Percentiles rank a stretch among this genome's conserved stretches.
These are phyloP conservation scores for Leishmania tarentolae DNA, from an alignment of 208 protist species.

Conservation along the genomic window DNA sequence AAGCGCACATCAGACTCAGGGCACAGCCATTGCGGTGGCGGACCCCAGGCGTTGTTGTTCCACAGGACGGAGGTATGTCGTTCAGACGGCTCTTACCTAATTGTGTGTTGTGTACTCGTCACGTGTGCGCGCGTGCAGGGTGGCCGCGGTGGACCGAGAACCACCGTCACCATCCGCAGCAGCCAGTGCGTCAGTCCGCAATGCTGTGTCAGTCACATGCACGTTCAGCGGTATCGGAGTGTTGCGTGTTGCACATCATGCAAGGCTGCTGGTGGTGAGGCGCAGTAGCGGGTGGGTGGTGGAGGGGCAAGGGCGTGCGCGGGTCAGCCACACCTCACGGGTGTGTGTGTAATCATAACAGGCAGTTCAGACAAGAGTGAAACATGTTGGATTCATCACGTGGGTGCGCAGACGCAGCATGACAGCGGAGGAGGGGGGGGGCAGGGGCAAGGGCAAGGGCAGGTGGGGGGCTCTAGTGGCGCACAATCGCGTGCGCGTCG, in stretches of 20 bases:
- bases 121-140: constrained; percentile 14
- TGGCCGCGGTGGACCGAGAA: neutral
- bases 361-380: constrained; percentile 15
- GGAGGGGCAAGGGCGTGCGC: neutral
- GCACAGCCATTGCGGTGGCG: constrained; percentile 30
- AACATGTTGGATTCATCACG: constrained; percentile 15
- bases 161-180: neutral
- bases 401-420: neutral
- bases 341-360: constrained; percentile 9
- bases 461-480: neutral
- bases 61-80: constrained; percentile 29
- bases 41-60: constrained; percentile 21
- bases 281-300: neutral
- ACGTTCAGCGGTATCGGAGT: constrained; percentile 45
- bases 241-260: constrained; percentile 35
- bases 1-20: constrained; percentile 12
- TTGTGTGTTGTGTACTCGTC: constrained; percentile 27
- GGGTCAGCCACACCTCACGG: constrained; percentile 13
- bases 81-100: constrained; percentile 42
- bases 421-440: neutral
- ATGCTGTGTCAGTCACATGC: constrained; percentile 26
- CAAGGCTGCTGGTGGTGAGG: constrained; percentile 6
- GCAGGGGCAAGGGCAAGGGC: neutral
- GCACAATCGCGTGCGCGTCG: neutral
- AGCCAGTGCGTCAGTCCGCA: constrained; percentile 19